phyloP scores from a whole-genome alignment of 495 filamentous ascomycete species.

The Filosporella fistucella region DNA sequence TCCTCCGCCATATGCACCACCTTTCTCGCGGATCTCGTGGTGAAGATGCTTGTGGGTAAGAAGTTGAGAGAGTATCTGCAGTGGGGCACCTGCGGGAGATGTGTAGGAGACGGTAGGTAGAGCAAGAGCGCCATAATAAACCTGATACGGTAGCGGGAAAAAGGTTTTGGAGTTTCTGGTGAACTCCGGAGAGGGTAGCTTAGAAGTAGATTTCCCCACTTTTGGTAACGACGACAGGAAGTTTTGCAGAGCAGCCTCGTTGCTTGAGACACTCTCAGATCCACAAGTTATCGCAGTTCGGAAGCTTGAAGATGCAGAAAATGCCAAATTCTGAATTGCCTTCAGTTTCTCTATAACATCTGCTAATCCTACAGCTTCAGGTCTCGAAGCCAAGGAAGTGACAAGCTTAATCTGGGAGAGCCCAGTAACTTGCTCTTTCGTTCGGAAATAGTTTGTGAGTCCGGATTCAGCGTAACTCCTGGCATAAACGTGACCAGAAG shows the following conservation, averaged over 20 bases:
- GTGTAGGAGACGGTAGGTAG: slow-evolving; percentile 84
- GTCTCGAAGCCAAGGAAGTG: slow-evolving; percentile 49
- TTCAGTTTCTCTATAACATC: slow-evolving; percentile 84
- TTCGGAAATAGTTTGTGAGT: slow-evolving; percentile 62
- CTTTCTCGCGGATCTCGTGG: slow-evolving; percentile 97
- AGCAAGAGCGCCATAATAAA: slow-evolving; percentile 83
- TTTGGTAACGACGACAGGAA: slow-evolving; percentile 63
- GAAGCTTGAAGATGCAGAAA: slow-evolving; percentile 51
- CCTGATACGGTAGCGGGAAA: slow-evolving; percentile 93
- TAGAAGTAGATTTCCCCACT: slow-evolving; percentile 31
- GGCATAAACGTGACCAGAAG: slow-evolving; percentile 81
- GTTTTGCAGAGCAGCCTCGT: slow-evolving; percentile 65
- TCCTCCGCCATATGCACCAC: slow-evolving; percentile 91
- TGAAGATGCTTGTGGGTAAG: slow-evolving; percentile 97
- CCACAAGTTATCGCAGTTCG: slow-evolving; percentile 88
- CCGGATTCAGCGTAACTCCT: slow-evolving; percentile 76
- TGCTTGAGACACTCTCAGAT: slow-evolving; percentile 57
- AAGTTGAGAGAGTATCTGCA: slow-evolving; percentile 86
- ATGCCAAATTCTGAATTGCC: slow-evolving; percentile 73
- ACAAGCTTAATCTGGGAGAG: slow-evolving; percentile 87
- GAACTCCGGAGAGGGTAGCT: slow-evolving; percentile 22
- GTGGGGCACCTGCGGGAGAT: slow-evolving; percentile 64
- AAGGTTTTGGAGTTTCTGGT: slow-evolving; percentile 63
- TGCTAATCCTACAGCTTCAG: slow-evolving; percentile 55
- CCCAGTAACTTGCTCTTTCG: slow-evolving; percentile 78